Evolutionary conservation across 2,329 filamentous ascomycete species (phyloP), one percentile per base, ranked within the genome.

Genomic region (Cadophora luteo-olivacea): DNA sequence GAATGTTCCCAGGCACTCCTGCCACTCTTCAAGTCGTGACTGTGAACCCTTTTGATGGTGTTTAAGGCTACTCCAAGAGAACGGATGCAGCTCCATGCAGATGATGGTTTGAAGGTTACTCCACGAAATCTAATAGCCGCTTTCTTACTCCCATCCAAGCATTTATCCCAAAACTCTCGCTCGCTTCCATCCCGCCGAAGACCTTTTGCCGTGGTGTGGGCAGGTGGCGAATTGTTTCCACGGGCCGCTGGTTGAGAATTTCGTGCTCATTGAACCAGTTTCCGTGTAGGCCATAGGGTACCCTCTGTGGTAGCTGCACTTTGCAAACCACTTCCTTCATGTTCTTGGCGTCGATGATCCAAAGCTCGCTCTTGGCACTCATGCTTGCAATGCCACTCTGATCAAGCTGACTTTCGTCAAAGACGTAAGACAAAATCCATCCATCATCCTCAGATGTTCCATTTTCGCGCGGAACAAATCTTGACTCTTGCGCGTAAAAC

Each of bases 231-330:
- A 75, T 74, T 0, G 61, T 74, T 38, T 76, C 73, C 0, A 75
- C 54, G 0, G 68, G 68, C 41, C 75, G 64, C 75, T 90, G 88
- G 1, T 76, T 76, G 8, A 74, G 70, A 25, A 90, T 83, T 68
- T 88, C 81, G 3, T 83, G 79, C 66, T 85, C 83, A 0, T 81
- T 79, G 65, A 90, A 89, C 86, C 88, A 91, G 7, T 81, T 82
- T 4, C 87, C 88, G 75, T 91, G 90, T 61, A 92, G 78, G 0
- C 90, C 90, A 73, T 92, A 92, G 0, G 90, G 89, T 0, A 92
- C 89, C 14, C 90, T 79, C 72, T 91, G 89, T 2, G 89, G 89
- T 41, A 93, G 78, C 24, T 79, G 78, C 3, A 92, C 82, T 68
- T 82, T 84, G 6, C 84, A 87, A 3, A 91, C 82, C 0, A 92